Conservation (phyloP, 148 eudicot genomes). For the Cornus suecica region DNA sequence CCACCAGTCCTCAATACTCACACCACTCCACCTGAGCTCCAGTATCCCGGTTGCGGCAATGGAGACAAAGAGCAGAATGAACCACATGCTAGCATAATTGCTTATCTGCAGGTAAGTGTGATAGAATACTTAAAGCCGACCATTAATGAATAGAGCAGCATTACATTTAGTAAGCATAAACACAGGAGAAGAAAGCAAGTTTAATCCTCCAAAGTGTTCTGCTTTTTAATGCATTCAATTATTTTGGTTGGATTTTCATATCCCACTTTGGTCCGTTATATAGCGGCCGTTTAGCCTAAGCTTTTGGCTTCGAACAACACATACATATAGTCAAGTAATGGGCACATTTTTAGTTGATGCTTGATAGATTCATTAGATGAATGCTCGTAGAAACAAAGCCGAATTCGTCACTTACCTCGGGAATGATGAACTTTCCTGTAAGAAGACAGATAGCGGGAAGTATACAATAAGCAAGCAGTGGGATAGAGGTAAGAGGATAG, state of each 20-base stretch:
- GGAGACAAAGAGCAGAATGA: constrained; percentile 72
- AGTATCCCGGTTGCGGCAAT: constrained; percentile 69
- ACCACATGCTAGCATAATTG: constrained; percentile 70
- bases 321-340: not conserved
- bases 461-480: constrained; percentile 63
- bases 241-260: not conserved
- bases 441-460: constrained; percentile 70
- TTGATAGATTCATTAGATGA: not conserved
- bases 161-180: not conserved
- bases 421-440: constrained; percentile 53
- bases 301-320: not conserved
- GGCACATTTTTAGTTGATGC: not conserved
- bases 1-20: constrained; percentile 84
- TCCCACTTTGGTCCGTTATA: not conserved
- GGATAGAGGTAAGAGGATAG: constrained; percentile 68
- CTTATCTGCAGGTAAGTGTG: constrained; percentile 51
- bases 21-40: constrained; percentile 80
- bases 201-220: not conserved
- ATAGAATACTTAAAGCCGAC: not conserved
- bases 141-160: not conserved
- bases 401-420: constrained; percentile 19
- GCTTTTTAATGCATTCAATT: not conserved
- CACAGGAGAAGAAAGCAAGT: not conserved
- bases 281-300: not conserved
- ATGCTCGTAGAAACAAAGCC: not conserved